phyloP scores from a whole-genome alignment of 2,329 filamentous ascomycete species.

The Trichoderma citrinoviride region DNA sequence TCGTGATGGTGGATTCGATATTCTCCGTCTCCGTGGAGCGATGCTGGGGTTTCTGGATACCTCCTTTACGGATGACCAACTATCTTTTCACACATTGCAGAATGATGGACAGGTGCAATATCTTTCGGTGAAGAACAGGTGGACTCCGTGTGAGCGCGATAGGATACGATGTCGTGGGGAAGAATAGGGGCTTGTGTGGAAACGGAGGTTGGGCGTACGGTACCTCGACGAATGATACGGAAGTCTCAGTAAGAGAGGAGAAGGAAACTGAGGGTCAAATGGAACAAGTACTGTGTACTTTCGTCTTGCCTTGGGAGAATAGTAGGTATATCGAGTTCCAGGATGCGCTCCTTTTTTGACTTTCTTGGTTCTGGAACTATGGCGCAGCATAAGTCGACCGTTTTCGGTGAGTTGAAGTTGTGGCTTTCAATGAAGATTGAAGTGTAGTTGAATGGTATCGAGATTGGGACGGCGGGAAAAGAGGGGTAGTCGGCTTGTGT shows the following conservation, averaged over 20 bases:
- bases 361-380: conserved; percentile 5
- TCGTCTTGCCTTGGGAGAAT: too few species aligned
- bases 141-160: too few species aligned
- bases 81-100: too few species aligned
- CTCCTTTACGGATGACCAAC: background rate
- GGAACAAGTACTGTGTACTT: too few species aligned
- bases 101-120: too few species aligned
- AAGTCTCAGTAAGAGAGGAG: too few species aligned
- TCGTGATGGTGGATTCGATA: conserved; percentile 15
- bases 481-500: background rate
- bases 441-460: too few species aligned
- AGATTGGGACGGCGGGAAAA: background rate
- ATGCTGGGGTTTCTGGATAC: background rate
- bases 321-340: background rate
- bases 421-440: background rate
- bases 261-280: background rate
- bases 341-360: background rate
- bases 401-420: background rate
- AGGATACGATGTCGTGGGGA: background rate
- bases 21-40: background rate
- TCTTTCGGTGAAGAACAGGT: background rate
- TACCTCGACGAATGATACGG: too few species aligned
- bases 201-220: background rate
- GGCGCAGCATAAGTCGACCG: background rate
- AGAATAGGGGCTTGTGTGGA: background rate